phyloP scores from a whole-genome alignment of 2,329 filamentous ascomycete genomes.

The Colletotrichum karsti region DNA sequence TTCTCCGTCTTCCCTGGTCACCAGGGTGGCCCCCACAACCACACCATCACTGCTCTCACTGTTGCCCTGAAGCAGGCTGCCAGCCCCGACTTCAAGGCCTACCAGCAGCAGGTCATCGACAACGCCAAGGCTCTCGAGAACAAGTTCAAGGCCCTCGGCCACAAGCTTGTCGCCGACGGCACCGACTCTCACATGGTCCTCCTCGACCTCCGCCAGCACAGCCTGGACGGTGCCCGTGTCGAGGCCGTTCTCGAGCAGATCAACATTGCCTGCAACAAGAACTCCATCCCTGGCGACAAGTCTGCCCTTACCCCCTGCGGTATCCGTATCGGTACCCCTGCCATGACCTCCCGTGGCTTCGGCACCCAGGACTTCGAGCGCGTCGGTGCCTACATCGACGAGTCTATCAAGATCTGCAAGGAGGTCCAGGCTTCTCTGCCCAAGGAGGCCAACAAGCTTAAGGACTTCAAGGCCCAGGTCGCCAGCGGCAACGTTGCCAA shows the following conservation, averaged over 20 bases:
- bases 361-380: constrained; percentile 90
- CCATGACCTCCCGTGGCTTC: constrained; percentile 97
- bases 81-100: constrained; percentile 88
- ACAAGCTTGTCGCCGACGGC: constrained; percentile 94
- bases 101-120: constrained; percentile 90
- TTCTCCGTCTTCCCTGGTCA: constrained; percentile 99
- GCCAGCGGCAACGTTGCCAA: constrained; percentile 79
- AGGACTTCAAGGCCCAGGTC: constrained; percentile 98
- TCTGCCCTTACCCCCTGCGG: constrained; percentile 93
- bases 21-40: constrained; percentile 98
- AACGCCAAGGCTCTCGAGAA: constrained; percentile 93
- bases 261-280: constrained; percentile 99
- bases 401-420: constrained; percentile 88
- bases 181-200: constrained; percentile 99
- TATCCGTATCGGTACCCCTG: constrained; percentile 94
- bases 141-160: constrained; percentile 85
- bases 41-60: constrained; percentile 97
- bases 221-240: constrained; percentile 91
- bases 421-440: constrained; percentile 84
- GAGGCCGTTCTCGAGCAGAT: constrained; percentile 97
- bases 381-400: constrained; percentile 89
- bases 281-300: constrained; percentile 97
- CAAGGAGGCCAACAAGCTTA: constrained; percentile 98
- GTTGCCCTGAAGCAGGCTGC: constrained; percentile 96
- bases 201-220: constrained; percentile 87